Evolutionary conservation across 73 alveolate species (phyloP).

Genomic region (Diophrys sp.): DNA sequence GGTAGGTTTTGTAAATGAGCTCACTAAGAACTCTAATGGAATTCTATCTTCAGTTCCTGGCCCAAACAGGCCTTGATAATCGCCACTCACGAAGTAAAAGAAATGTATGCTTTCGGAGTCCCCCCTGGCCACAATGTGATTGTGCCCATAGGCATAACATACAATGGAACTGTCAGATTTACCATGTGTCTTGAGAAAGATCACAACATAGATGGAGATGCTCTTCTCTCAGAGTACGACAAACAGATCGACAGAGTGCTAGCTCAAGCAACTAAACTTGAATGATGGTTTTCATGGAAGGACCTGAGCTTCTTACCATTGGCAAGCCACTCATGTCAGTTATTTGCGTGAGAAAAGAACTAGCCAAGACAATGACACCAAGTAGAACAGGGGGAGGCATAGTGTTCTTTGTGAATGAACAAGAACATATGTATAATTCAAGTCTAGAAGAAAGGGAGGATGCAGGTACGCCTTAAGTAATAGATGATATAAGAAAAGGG

Average conservation of each 20-base stretch:
- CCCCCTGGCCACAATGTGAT: too few species aligned
- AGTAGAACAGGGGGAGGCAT: constrained; percentile 96
- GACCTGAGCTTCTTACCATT: constrained; percentile 88
- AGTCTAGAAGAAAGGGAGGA: constrained; percentile 95
- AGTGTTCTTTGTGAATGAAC: constrained; percentile 12
- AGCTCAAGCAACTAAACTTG: constrained; percentile 36
- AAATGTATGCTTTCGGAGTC: too few species aligned
- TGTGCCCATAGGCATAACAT: too few species aligned
- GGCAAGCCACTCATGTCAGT: constrained; percentile 89
- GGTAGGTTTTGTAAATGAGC: too few species aligned
- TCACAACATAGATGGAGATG: constrained; percentile 86
- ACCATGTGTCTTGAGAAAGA: too few species aligned
- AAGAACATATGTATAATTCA: constrained; percentile 1
- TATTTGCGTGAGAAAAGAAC: constrained; percentile 72
- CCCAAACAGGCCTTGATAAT: too few species aligned
- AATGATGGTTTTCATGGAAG: constrained; percentile 89
- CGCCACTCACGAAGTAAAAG: too few species aligned
- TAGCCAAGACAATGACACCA: constrained; percentile 71
- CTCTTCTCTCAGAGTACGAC: constrained; percentile 71
- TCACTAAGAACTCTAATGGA: too few species aligned
- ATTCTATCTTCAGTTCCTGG: too few species aligned
- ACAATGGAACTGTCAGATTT: too few species aligned
- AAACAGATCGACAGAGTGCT: not conserved
- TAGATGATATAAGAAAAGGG: constrained; percentile 92
- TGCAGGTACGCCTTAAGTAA: constrained; percentile 97